Conservation (phyloP, 371 early-diverging fungal species). For the Rhizopus delemar region DNA sequence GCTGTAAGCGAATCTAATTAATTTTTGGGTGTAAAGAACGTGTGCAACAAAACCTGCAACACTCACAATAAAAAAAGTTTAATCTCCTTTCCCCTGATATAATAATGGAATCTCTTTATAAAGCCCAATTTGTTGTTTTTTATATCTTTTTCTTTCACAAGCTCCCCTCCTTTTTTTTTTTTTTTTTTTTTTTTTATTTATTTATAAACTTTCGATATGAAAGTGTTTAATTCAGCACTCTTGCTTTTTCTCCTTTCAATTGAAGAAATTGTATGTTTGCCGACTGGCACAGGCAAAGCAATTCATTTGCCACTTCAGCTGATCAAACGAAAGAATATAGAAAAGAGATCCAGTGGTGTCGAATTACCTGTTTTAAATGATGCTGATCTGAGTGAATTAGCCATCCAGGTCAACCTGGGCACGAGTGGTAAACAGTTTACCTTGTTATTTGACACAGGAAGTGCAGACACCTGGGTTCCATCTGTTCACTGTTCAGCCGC, state of each 20-base stretch:
- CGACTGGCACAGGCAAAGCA: not conserved
- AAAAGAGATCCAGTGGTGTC: conserved; percentile 8
- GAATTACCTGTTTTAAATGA: conserved; percentile 30
- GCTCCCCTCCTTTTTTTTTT: not conserved
- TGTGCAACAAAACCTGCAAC: not conserved
- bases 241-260: not conserved
- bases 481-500: conserved; percentile 22
- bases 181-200: conserved; percentile 1
- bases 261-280: not conserved
- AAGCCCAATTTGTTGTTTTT: not conserved
- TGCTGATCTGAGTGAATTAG: conserved; percentile 32
- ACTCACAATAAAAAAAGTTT: conserved; percentile 1
- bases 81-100: not conserved
- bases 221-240: not conserved
- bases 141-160: not conserved
- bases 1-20: not conserved
- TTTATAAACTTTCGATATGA: not conserved
- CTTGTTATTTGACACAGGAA: conserved; percentile 63
- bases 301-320: conserved; percentile 8
- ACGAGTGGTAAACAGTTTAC: conserved; percentile 61
- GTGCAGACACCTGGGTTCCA: conserved; percentile 50
- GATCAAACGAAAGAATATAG: not conserved
- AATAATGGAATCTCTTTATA: not conserved
- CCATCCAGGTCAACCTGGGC: conserved; percentile 47
- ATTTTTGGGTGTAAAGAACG: conserved; percentile 2